Base-by-base conservation (phyloP, 1,139 yeast genomes). In the Starmera stellimalicola region DNA sequence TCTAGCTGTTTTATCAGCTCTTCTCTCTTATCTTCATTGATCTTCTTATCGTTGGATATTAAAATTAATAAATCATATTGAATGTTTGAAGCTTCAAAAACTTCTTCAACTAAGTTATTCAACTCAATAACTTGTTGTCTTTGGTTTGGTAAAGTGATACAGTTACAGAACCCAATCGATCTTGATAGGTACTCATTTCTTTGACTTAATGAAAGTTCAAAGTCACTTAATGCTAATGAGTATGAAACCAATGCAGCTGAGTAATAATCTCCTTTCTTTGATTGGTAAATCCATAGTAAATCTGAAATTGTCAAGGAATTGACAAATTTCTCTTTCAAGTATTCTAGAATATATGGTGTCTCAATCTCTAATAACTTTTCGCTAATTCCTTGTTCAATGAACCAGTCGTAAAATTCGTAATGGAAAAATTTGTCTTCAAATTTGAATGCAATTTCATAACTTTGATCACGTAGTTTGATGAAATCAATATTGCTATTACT, bases 341-440 rank as follows among this genome's bases (percentile, higher is more conserved):
- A 93, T 24, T 80, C 75, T 37, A 84, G 63, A 29, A 91, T 75
- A 49, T 66, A 88, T 9, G 91, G 85, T 0, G 97, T 84, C 36
- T 81, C 80, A 39, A 88, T 69, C 33, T 80, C 84, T 43, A 91
- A 63, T 30, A 93, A 63, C 38, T 87, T 71, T 37, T 81, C 93
- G 41, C 83, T 79, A 24, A 77, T 70, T 3, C 85, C 88, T 51
- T 83, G 83, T 30, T 69, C 62, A 27, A 87, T 77, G 48, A 85
- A 78, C 97, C 98, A 93, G 52, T 84, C 94, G 55, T 93, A 93
- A 44, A 91, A 73, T 44, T 83, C 82, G 55, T 79, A 85, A 44
- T 93, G 98, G 67, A 93, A 93, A 12, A 75, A 56, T 50, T 79
- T 84, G 51, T 91, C 97, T 32, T 70, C 66, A 32, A 81, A 78